phyloP scores from a whole-genome alignment of 1,139 yeast genomes.

The Yamadazyma dushanensis region DNA sequence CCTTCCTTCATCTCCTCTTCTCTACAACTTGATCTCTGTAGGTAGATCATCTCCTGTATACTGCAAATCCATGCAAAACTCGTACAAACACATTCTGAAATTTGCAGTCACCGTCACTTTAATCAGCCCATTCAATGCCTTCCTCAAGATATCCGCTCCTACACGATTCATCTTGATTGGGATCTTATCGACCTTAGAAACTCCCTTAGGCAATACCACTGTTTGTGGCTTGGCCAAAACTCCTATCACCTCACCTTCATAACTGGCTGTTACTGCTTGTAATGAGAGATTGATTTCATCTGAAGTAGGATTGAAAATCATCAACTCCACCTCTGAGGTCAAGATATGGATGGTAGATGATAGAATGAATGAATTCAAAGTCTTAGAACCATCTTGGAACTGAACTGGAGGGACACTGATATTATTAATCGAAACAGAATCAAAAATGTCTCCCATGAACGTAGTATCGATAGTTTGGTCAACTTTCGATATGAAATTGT shows the following conservation, averaged over 20 bases:
- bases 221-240: slow-evolving; percentile 36
- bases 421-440: slow-evolving; percentile 2
- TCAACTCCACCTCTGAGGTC: slow-evolving; percentile 51
- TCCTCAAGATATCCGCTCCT: slow-evolving; percentile 49
- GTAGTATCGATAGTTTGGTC: slow-evolving; percentile 1
- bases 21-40: slow-evolving; percentile 34
- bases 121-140: slow-evolving; percentile 51
- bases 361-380: slow-evolving; percentile 10
- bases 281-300: slow-evolving; percentile 45
- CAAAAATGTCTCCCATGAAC: neutral
- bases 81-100: slow-evolving; percentile 31
- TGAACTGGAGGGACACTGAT: slow-evolving; percentile 2
- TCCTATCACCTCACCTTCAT: slow-evolving; percentile 48
- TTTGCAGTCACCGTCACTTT: slow-evolving; percentile 47
- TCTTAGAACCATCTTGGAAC: slow-evolving; percentile 3
- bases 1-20: too few relatives aligned
- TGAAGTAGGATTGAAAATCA: slow-evolving; percentile 50
- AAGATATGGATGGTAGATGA: slow-evolving; percentile 49
- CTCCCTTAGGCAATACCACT: slow-evolving; percentile 49
- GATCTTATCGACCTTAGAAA: slow-evolving; percentile 46
- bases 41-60: slow-evolving; percentile 45
- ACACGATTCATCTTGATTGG: slow-evolving; percentile 49
- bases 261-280: slow-evolving; percentile 45
- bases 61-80: slow-evolving; percentile 37
- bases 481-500: slow-evolving; percentile 6